A percentile compares a stretch with the other conserved stretches of the same genome.
Evolutionary conservation across 257 asterid genomes (phyloP).

Genomic region (Jacaranda copaia): DNA sequence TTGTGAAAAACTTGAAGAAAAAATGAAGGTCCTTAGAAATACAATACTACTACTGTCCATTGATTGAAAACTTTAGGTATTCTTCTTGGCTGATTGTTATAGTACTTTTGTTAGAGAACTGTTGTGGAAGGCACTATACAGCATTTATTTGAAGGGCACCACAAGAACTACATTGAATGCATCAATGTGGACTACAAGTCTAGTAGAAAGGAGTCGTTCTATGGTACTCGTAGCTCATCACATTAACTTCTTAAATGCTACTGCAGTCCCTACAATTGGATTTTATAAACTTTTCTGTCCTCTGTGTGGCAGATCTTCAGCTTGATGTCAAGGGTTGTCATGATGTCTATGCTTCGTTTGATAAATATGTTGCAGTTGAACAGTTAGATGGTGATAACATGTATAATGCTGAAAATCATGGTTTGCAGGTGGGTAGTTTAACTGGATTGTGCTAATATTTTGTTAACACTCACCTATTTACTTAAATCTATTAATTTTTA

Average conservation of each 20-base stretch:
- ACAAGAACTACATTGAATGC: slow-evolving; percentile 74
- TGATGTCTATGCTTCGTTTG: slow-evolving; percentile 37
- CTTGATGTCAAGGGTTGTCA: slow-evolving; percentile 74
- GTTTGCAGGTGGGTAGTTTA: slow-evolving; percentile 57
- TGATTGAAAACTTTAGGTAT: neutral
- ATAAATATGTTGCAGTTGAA: slow-evolving; percentile 69
- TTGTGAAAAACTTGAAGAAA: slow-evolving; percentile 27
- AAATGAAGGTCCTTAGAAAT: slow-evolving; percentile 59
- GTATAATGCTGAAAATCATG: slow-evolving; percentile 73
- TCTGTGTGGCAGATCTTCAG: slow-evolving; percentile 60
- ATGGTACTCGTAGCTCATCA: slow-evolving; percentile 47
- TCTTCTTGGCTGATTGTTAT: neutral
- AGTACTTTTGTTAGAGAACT: slow-evolving; percentile 52
- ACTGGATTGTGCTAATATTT: neutral
- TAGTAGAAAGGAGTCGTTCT: slow-evolving; percentile 66
- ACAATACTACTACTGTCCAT: slow-evolving; percentile 3
- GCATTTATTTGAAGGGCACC: slow-evolving; percentile 75
- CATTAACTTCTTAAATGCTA: neutral
- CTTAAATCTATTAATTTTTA: too few species aligned
- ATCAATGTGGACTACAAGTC: slow-evolving; percentile 75
- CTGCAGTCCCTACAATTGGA: slow-evolving; percentile 20
- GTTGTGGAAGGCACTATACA: slow-evolving; percentile 81
- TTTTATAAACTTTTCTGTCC: neutral
- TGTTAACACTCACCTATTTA: too few species aligned
- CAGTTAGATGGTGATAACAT: slow-evolving; percentile 74